Percentiles rank a stretch among this genome's conserved stretches.
These are phyloP conservation scores for Emiliania huxleyi DNA, from an alignment of 78 protist genomes.

Conservation along the genomic window DNA sequence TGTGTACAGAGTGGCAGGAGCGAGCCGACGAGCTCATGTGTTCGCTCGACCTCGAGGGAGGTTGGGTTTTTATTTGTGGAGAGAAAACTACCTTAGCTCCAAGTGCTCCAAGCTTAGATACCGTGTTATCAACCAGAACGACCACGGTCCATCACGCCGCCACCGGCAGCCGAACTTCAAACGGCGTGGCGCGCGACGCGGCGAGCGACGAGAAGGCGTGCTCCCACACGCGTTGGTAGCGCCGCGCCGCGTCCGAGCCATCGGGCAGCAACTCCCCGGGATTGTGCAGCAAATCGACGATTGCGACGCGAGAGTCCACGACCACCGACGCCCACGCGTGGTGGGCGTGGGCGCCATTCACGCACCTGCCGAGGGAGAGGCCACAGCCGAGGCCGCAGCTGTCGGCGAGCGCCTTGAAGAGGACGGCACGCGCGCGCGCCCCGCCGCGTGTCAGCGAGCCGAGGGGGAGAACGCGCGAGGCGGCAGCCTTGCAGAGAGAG, in stretches of 20 bases:
- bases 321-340: background rate
- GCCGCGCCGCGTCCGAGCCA: background rate
- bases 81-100: too few relatives aligned
- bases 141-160: too few relatives aligned
- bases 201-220: background rate
- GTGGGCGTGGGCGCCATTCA: background rate
- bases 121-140: too few relatives aligned
- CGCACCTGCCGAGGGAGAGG: background rate
- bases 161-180: too few relatives aligned
- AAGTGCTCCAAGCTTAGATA: too few relatives aligned
- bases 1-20: too few relatives aligned
- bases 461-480: background rate
- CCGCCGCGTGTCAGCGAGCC: background rate
- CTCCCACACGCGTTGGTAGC: background rate
- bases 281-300: background rate
- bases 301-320: background rate
- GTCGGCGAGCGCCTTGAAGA: slow-evolving; percentile 7
- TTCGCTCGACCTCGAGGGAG: too few relatives aligned
- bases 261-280: background rate
- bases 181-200: background rate
- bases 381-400: background rate
- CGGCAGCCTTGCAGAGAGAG: background rate
- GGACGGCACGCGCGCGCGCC: background rate
- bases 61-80: too few relatives aligned
- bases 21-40: too few relatives aligned